These are phyloP conservation scores for Peronospora belbahrii DNA, from an alignment of 352 stramenopile species.

Conservation along the genomic window DNA sequence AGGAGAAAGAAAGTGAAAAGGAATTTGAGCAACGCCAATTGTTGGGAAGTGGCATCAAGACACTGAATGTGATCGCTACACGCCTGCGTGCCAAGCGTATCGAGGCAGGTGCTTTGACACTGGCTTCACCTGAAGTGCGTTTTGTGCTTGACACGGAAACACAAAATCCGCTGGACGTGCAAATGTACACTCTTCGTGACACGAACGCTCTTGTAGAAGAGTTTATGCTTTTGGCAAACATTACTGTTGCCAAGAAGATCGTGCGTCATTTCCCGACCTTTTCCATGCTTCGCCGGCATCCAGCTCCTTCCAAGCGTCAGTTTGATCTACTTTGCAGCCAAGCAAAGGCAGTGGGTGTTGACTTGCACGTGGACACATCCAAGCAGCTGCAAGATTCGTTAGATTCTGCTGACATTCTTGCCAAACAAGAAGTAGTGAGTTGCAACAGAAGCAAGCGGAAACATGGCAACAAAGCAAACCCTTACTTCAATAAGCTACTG, in stretches of 20 bases:
- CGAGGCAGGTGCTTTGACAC: slow-evolving; percentile 92
- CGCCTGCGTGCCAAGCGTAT: slow-evolving; percentile 91
- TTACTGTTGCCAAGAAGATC: slow-evolving; percentile 95
- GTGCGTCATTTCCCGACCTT: slow-evolving; percentile 92
- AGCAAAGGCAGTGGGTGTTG: slow-evolving; percentile 73
- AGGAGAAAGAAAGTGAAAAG: slow-evolving; percentile 30
- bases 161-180: slow-evolving; percentile 96
- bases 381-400: slow-evolving; percentile 72
- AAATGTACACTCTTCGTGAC: slow-evolving; percentile 93
- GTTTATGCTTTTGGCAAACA: slow-evolving; percentile 99
- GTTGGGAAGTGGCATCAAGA: slow-evolving; percentile 83
- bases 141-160: slow-evolving; percentile 98
- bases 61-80: slow-evolving; percentile 86
- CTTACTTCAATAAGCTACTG: slow-evolving; percentile 98
- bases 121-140: slow-evolving; percentile 93
- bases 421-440: slow-evolving; percentile 10
- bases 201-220: slow-evolving; percentile 98
- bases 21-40: slow-evolving; percentile 32
- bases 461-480: slow-evolving; percentile 57
- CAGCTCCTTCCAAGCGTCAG: slow-evolving; percentile 90
- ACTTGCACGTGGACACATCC: slow-evolving; percentile 69
- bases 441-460: slow-evolving; percentile 17
- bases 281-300: slow-evolving; percentile 92
- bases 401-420: slow-evolving; percentile 69
- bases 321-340: slow-evolving; percentile 86